Base-by-base conservation (phyloP, 2,329 filamentous ascomycete genomes). In the Verticillium alfalfae region DNA sequence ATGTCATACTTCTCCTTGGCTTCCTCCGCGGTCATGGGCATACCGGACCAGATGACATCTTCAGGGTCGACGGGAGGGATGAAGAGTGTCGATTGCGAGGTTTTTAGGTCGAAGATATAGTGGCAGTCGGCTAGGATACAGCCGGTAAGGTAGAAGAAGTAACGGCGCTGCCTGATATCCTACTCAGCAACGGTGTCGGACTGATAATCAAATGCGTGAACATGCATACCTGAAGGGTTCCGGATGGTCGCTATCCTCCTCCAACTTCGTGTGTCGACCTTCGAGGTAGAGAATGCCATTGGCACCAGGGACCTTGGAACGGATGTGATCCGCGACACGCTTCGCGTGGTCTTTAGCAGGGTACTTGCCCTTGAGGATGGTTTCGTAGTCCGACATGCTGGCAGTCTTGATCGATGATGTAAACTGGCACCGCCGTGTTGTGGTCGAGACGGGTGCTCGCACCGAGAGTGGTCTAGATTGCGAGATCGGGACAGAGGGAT, bases 61-160 rank as follows among this genome's bases (percentile, higher is more conserved):
- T 95, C 91, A n/a, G 92, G 85, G 68, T 97, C 88, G 69, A 93
- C 85, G 16, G 93, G 91, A 2, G 95, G 94, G 69, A 99, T 94
- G 78, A 93, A 99, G 57, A 99, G 86, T 2, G 89, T 96, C 49
- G 93, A 85, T 68, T 87, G 86, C 66, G 87, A 84, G 57, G 85
- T 82, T 56, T 84, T 80, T 62, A 96, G 88, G 66, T 97, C 89
- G 79, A 97, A 97, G 61, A 89, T 84, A 63, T 92, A 84, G 72
- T 88, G 88, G 69, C 89, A 89, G 75, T 97, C 93, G 63, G 93
- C 85, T 36, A 96, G 82, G 65, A 88, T 84, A 71, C 81, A 96
- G 68, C 95, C 95, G 31, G 92, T 94, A 55, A 98, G 82, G 76
- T 99, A 99, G 84, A 91, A 97, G 79, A 99, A 99, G 75, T 88